Conservation (phyloP, 2,329 filamentous ascomycete species). For the Blastomyces emzantsi region DNA sequence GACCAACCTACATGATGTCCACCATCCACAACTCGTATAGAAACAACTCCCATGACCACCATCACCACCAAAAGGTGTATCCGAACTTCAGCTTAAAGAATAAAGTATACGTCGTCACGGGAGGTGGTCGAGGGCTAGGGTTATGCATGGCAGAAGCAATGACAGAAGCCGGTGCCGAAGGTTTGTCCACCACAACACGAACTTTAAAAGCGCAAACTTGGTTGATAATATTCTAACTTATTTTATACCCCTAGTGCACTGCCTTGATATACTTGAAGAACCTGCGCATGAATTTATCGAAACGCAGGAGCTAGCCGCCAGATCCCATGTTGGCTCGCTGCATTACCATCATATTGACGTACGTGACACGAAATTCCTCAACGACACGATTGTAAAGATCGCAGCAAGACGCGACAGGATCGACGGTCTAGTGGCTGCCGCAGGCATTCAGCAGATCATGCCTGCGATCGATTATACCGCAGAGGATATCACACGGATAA, state of each 20-base stretch:
- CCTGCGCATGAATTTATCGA: constrained; percentile 37
- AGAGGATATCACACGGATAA: constrained; percentile 35
- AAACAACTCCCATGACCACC: not conserved
- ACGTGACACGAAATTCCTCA: constrained; percentile 31
- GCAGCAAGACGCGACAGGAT: constrained; percentile 21
- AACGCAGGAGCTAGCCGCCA: constrained; percentile 28
- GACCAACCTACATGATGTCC: not conserved
- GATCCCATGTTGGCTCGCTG: constrained; percentile 30
- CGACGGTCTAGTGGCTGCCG: constrained; percentile 37
- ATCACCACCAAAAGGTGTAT: constrained; percentile 25
- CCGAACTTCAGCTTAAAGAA: constrained; percentile 39
- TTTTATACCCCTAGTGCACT: constrained; percentile 33
- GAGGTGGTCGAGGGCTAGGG: constrained; percentile 38
- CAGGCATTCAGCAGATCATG: constrained; percentile 36
- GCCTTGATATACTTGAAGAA: constrained; percentile 38
- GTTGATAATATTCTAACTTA: constrained; percentile 1
- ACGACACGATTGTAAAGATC: constrained; percentile 17
- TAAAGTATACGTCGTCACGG: constrained; percentile 36
- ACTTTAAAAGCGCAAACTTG: not conserved
- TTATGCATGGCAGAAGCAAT: constrained; percentile 40
- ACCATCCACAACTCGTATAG: not conserved
- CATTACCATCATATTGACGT: constrained; percentile 43
- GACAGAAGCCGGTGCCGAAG: constrained; percentile 41
- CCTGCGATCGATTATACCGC: constrained; percentile 35
- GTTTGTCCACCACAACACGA: constrained; percentile 19